Evolutionary conservation across 495 filamentous ascomycete genomes (phyloP).

Genomic region (Evernia prunastri): DNA sequence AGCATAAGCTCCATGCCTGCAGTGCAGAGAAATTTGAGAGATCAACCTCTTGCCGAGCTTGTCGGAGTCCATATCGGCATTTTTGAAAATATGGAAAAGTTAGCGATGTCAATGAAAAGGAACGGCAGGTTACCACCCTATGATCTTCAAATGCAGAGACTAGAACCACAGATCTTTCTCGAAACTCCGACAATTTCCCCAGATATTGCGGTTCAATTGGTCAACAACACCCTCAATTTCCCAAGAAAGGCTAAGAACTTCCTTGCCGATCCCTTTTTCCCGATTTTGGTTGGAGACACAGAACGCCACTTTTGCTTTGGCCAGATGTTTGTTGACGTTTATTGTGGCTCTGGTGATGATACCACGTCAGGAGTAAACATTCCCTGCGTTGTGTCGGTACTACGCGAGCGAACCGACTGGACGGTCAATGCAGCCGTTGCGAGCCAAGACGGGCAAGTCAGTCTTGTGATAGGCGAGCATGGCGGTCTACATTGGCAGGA

Average conservation of each 20-base stretch:
- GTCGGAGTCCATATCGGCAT: slow-evolving; percentile 50
- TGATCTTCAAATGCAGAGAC: slow-evolving; percentile 52
- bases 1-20: slow-evolving; percentile 40
- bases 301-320: slow-evolving; percentile 63
- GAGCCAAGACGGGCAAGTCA: slow-evolving; percentile 69
- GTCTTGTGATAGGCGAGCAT: slow-evolving; percentile 63
- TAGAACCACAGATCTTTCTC: slow-evolving; percentile 70
- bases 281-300: slow-evolving; percentile 69
- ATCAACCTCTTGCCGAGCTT: slow-evolving; percentile 42
- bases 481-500: slow-evolving; percentile 71
- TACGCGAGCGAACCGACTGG: slow-evolving; percentile 60
- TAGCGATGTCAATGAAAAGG: slow-evolving; percentile 74
- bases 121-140: slow-evolving; percentile 65
- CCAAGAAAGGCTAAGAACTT: slow-evolving; percentile 37
- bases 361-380: slow-evolving; percentile 58
- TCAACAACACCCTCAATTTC: slow-evolving; percentile 50
- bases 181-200: slow-evolving; percentile 62
- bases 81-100: slow-evolving; percentile 56
- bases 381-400: slow-evolving; percentile 64
- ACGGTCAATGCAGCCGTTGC: slow-evolving; percentile 62
- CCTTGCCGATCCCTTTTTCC: slow-evolving; percentile 48
- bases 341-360: slow-evolving; percentile 59
- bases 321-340: slow-evolving; percentile 62
- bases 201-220: slow-evolving; percentile 59
- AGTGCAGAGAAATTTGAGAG: slow-evolving; percentile 42